phyloP scores from a whole-genome alignment of 768 basidiomycete genomes.

The Termitomyces sp. region DNA sequence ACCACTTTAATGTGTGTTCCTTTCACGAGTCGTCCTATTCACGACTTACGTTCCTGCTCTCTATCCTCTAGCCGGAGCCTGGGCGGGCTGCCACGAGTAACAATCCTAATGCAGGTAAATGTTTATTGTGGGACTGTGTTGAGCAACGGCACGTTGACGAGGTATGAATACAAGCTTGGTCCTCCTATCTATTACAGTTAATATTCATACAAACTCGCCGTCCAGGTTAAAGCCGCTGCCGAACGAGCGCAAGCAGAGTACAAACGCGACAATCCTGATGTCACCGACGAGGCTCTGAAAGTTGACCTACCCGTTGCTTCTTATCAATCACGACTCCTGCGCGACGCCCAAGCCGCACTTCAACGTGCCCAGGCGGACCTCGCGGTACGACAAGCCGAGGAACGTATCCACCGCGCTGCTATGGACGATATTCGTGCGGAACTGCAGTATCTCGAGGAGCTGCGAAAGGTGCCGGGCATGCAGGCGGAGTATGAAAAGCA shows the following conservation, averaged over 20 bases:
- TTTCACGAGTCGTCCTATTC: background rate
- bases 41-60: constrained; percentile 9
- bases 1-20: constrained; percentile 57
- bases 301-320: constrained; percentile 54
- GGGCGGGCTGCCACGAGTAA: constrained; percentile 17
- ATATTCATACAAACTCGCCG: background rate
- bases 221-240: constrained; percentile 63
- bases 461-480: background rate
- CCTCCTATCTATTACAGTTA: background rate
- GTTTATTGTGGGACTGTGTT: constrained; percentile 61
- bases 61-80: background rate
- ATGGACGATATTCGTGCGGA: background rate
- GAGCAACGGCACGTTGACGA: constrained; percentile 64
- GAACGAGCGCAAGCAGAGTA: constrained; percentile 61
- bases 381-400: background rate
- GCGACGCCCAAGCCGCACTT: constrained; percentile 5
- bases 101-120: constrained; percentile 34
- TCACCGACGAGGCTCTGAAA: constrained; percentile 51
- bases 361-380: background rate
- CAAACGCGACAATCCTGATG: constrained; percentile 55
- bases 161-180: constrained; percentile 26
- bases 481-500: background rate
- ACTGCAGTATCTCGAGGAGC: background rate
- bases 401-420: background rate
- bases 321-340: background rate